Conservation (phyloP, 306 rosid genomes). For the Dryas alaskensis region DNA sequence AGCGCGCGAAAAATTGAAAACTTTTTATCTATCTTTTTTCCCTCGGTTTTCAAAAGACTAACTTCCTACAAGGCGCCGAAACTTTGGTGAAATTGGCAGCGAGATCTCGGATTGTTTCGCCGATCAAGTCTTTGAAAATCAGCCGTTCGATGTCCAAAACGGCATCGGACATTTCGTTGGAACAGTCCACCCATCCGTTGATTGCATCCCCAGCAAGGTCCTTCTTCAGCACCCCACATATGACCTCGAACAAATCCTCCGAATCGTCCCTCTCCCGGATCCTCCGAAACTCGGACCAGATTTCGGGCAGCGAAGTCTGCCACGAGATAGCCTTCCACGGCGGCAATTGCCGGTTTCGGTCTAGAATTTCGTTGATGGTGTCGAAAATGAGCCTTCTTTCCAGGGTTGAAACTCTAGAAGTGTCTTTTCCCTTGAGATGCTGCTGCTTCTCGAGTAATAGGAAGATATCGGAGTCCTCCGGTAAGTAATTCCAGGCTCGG, state of each 20-base stretch:
- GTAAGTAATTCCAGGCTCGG: slow-evolving; percentile 53
- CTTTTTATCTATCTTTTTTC: slow-evolving; percentile 1
- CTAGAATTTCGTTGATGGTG: slow-evolving; percentile 57
- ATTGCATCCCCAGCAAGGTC: slow-evolving; percentile 61
- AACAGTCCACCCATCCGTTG: slow-evolving; percentile 61
- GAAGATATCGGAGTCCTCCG: slow-evolving; percentile 59
- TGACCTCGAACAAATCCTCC: slow-evolving; percentile 63
- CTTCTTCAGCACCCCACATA: slow-evolving; percentile 63
- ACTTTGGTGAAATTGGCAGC: slow-evolving; percentile 34
- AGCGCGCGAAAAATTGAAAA: slow-evolving; percentile 32
- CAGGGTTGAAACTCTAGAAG: slow-evolving; percentile 47
- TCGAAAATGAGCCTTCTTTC: slow-evolving; percentile 72
- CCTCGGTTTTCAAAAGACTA: slow-evolving; percentile 46
- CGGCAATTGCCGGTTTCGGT: slow-evolving; percentile 52
- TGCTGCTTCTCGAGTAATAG: slow-evolving; percentile 68
- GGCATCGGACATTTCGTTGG: slow-evolving; percentile 61
- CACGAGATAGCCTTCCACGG: slow-evolving; percentile 61
- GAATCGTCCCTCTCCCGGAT: slow-evolving; percentile 62
- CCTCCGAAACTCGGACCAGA: slow-evolving; percentile 66
- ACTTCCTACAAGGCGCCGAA: slow-evolving; percentile 54
- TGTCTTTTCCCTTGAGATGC: slow-evolving; percentile 60
- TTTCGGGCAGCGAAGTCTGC: slow-evolving; percentile 32
- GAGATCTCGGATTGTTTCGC: slow-evolving; percentile 70
- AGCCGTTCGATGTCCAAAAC: slow-evolving; percentile 80
- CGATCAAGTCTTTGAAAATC: slow-evolving; percentile 77